Conservation (phyloP, 169 alveolate species). For the Plasmodium gonderi region DNA sequence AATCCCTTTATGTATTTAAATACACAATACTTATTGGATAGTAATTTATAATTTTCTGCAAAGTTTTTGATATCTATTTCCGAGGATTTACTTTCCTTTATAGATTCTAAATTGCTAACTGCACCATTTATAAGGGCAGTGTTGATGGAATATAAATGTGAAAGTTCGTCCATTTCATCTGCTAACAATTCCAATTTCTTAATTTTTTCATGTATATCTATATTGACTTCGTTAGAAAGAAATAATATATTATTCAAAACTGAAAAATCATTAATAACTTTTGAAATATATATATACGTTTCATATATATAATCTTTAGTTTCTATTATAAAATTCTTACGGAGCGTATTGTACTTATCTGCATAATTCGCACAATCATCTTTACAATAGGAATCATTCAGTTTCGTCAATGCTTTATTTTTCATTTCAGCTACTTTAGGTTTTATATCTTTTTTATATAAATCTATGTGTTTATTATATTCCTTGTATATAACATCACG, state of each 20-base stretch:
- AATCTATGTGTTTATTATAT: neutral
- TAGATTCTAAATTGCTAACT: neutral
- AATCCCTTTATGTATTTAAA: neutral
- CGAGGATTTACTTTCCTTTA: neutral
- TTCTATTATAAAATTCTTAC: neutral
- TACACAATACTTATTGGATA: neutral
- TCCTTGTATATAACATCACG: neutral
- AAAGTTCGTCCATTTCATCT: conserved; percentile 1
- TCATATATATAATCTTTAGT: neutral
- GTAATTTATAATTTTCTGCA: neutral
- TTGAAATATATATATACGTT: neutral
- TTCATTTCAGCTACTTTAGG: conserved; percentile 4
- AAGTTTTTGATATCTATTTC: neutral
- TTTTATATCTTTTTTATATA: neutral
- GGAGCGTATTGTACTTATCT: neutral
- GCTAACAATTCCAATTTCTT: conserved; percentile 1
- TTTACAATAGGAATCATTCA: conserved; percentile 9
- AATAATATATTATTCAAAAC: neutral
- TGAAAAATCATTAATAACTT: neutral
- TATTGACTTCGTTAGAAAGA: neutral
- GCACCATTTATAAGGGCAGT: neutral
- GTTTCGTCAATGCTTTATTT: neutral
- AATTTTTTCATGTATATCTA: neutral
- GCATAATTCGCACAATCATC: neutral
- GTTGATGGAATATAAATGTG: neutral